Evolutionary conservation across 208 protist species (phyloP), one percentile per base, ranked within the genome.

Genomic region (Crithidia sp.): DNA sequence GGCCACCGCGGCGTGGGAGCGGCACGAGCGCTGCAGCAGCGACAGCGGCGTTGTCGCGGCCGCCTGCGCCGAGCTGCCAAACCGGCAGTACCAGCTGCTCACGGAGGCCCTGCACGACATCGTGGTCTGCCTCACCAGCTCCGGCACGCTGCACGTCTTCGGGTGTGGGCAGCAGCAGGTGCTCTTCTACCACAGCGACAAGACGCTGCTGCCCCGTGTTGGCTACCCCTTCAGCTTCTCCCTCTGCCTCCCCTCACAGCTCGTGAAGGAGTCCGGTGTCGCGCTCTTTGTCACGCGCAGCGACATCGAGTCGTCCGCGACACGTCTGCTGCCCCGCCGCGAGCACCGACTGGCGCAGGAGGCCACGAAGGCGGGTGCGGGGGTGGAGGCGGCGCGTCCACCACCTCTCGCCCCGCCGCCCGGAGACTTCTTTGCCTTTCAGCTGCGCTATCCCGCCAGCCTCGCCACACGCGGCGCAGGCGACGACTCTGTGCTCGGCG

Each of bases 71-170:
- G 74, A 74, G 37, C 8, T 62, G 19, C 43, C 53, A 2, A 67
- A 54, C 37, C 57, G 64, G n/a, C 73, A 72, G 52, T 78, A 69
- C 41, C 74, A 79, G 45, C 77, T 45, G 19, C 61, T 64, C 53
- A 77, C 64, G 44, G 67, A 73, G 62, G 67, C 50, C n/a, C 54
- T 79, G 67, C 71, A 79, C 41, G 54, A 79, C 45, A 58, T 89
- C 58, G 76, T 84, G 10, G 78, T 78, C 44, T 85, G 75, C 61
- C 66, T 84, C 54, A 87, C 78, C 39, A 82, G 73, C 57, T 77
- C 78, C 12, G 85, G 81, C 75, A 89, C 85, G 57, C 53, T 79
- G 17, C 85, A 89, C 62, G 16, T 86, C 13, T 89, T 85, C 40
- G 67, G 81, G 16, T 85, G 81, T 66, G 76, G 77, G 5, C 52